Evolutionary conservation across 805 yeast genomes (phyloP).

Genomic region (Suhomyces vadensis): DNA sequence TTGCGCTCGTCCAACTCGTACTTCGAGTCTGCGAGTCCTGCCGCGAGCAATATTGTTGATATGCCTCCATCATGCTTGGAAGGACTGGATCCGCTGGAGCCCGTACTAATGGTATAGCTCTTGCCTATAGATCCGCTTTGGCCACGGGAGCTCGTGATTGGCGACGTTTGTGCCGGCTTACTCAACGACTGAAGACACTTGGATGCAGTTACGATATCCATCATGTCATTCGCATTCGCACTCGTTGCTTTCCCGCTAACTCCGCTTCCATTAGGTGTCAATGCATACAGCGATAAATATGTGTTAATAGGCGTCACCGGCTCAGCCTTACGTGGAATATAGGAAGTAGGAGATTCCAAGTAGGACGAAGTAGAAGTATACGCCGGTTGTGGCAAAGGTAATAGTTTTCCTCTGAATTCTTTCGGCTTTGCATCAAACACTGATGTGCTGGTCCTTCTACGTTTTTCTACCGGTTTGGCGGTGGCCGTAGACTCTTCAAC

Average conservation of each 20-base stretch:
- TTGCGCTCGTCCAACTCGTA: constrained; percentile 7
- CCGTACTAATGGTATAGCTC: not conserved
- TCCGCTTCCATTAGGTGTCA: not conserved
- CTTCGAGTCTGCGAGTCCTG: constrained; percentile 16
- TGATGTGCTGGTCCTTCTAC: constrained; percentile 1
- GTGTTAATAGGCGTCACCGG: constrained; percentile 7
- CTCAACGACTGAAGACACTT: constrained; percentile 35
- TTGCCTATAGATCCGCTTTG: not conserved
- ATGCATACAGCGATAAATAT: not conserved
- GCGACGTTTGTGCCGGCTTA: constrained; percentile 12
- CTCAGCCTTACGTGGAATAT: constrained; percentile 2
- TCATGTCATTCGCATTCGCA: constrained; percentile 17
- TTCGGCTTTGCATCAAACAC: not conserved
- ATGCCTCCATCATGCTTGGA: not conserved
- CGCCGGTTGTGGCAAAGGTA: constrained; percentile 8
- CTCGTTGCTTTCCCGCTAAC: not conserved
- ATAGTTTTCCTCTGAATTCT: not conserved
- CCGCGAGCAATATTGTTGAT: constrained; percentile 30
- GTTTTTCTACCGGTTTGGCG: not conserved
- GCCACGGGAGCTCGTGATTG: constrained; percentile 5
- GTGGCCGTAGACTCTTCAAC: not conserved
- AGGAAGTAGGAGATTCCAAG: not conserved
- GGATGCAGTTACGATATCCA: constrained; percentile 38
- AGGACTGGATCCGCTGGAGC: not conserved
- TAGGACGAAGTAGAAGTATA: not conserved